Base-by-base conservation (phyloP, 768 basidiomycete genomes). In the Mycena venus region DNA sequence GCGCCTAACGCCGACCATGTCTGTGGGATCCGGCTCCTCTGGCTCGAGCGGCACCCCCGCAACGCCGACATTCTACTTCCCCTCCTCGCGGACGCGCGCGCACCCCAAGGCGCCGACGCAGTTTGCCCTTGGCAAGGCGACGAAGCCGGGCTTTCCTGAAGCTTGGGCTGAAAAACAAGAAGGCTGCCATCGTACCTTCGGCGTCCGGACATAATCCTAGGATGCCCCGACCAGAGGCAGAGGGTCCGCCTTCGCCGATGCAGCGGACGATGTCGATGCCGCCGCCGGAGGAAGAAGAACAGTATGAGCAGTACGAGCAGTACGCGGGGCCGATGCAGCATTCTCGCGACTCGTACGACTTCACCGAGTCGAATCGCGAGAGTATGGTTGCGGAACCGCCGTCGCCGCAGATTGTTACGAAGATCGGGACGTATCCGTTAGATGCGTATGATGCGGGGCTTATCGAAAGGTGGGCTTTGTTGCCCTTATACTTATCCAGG, bases 401-500 rank as follows among this genome's bases (percentile, higher is more conserved):
- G 38, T n/a, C 72, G 21, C 65, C 70, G 23, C 73, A 36, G 21
- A 23, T 70, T 14, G 71, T 29, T n/a, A 72, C 75, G 25, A 79
- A 78, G 49, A 49, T 79, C 62, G 77, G 77, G 2, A 40, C 47
- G 14, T 80, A 80, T 59, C 80, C 80, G 36, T 68, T 79, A 23
- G 79, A 80, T 68, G 73, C 79, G 11, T 80, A 79, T 56, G 77
- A 80, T 63, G 58, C 75, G 15, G 47, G 64, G 56, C 64, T 79
- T 14, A 75, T 80, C 21, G 77, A 78, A 40, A 73, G 49, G 79
- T 80, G 38, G 2, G 72, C 68, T 56, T 38, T 25, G 23, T 32
- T 44, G 19, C 17, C 36, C 32, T 27, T n/a, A 4, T 42, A 0
- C 32, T 23, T 36, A 3, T 25, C 23, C 21, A 3, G 11, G 1